A percentile compares a stretch with the other conserved stretches of the same genome.
Evolutionary conservation across 163 green algal species (phyloP).

Genomic region (Prototheca wickerhamii): DNA sequence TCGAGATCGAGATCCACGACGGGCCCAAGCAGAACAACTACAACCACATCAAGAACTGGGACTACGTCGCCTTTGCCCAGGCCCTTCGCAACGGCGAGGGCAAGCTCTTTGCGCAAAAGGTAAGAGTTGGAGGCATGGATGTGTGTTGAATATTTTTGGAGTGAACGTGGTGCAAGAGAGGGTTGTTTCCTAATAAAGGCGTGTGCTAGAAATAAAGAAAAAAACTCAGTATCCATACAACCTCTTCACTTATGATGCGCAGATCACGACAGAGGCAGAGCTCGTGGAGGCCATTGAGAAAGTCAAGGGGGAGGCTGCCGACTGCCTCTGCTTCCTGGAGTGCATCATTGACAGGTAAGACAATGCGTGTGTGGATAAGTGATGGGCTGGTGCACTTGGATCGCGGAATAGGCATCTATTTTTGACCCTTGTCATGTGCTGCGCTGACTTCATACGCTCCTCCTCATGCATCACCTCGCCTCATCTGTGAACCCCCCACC

Average conservation of each 20-base stretch:
- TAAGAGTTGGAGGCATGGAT: constrained; percentile 3
- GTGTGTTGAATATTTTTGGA: not conserved
- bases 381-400: not conserved
- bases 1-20: constrained; percentile 29
- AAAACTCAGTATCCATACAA: no score
- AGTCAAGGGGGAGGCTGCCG: constrained; percentile 16
- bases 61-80: constrained; percentile 52
- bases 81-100: constrained; percentile 45
- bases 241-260: not conserved
- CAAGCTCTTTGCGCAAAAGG: constrained; percentile 47
- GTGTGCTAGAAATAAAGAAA: no score
- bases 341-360: constrained; percentile 34
- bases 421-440: not conserved
- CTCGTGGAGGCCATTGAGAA: constrained; percentile 41
- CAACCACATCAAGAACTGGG: constrained; percentile 70
- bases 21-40: constrained; percentile 32
- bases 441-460: no score
- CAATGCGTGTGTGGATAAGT: not conserved
- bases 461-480: not conserved
- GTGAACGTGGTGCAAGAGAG: no score
- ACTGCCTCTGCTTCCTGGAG: constrained; percentile 68
- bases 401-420: no score
- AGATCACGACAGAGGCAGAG: constrained; percentile 53
- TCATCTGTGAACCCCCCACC: not conserved
- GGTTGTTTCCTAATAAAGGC: no score